A percentile compares a stretch with the other conserved stretches of the same genome.
phyloP scores from a whole-genome alignment of 176 grass and related monocot genomes.

The Zoysia pacifica region DNA sequence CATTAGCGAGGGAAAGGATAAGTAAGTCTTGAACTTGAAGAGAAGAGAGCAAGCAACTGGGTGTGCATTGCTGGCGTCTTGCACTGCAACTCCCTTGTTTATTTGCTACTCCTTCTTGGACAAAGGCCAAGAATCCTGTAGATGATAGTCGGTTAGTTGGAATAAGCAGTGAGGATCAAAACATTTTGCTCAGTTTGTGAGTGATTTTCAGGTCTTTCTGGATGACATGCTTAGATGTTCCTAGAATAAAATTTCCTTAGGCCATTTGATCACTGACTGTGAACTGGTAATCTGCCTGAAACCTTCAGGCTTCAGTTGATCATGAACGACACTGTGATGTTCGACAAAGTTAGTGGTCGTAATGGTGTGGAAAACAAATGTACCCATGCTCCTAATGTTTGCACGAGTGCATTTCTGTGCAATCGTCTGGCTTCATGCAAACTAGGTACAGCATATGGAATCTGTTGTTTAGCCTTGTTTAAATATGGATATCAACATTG shows the following conservation, averaged over 20 bases:
- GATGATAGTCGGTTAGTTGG: conserved; percentile 33
- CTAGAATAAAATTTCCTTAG: conserved; percentile 38
- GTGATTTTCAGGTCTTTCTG: conserved; percentile 31
- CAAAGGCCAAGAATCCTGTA: conserved; percentile 50
- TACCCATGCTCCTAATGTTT: not conserved
- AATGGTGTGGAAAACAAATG: not conserved
- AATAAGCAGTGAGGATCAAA: conserved; percentile 48
- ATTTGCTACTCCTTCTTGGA: conserved; percentile 45
- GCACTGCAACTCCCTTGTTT: not conserved
- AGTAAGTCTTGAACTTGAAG: conserved; percentile 30
- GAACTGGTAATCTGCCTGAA: not conserved
- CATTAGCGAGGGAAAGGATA: conserved; percentile 36
- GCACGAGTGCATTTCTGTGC: not conserved
- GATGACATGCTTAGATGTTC: conserved; percentile 36
- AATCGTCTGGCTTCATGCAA: not conserved
- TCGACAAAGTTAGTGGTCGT: not conserved
- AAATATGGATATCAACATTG: not conserved
- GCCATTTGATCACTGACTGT: not conserved
- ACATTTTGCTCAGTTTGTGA: conserved; percentile 29
- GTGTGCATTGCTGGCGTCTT: not conserved
- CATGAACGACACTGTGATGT: not conserved
- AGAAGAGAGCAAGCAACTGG: conserved; percentile 4
- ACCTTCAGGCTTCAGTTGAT: not conserved
- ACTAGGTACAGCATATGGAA: not conserved
- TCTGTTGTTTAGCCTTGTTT: not conserved